These are phyloP conservation scores for Tetracentron sinense DNA, from an alignment of 164 flowering plant genomes.

Conservation along the genomic window DNA sequence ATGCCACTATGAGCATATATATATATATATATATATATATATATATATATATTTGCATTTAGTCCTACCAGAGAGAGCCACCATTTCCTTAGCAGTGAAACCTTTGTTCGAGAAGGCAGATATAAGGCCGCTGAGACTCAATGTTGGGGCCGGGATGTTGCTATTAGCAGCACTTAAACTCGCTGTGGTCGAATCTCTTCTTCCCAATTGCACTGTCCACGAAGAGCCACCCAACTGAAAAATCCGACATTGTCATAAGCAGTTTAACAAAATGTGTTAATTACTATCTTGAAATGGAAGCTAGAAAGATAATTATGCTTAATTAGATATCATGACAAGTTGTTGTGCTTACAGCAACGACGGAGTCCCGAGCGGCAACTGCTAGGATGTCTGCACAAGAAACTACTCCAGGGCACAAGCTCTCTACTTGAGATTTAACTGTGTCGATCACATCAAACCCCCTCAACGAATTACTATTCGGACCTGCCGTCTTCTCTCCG, in stretches of 20 bases:
- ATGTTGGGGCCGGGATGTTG: constrained; percentile 18
- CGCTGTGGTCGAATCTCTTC: constrained; percentile 27
- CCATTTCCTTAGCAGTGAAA: constrained; percentile 17
- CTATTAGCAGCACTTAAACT: constrained; percentile 7
- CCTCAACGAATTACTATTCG: constrained; percentile 26
- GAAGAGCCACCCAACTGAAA: constrained; percentile 23
- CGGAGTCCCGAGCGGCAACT: constrained; percentile 38
- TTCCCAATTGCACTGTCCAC: constrained; percentile 19
- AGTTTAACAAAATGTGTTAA: no score
- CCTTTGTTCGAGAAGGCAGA: constrained; percentile 19
- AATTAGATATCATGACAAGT: no score
- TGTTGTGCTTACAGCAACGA: constrained; percentile 30
- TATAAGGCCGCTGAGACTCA: constrained; percentile 19
- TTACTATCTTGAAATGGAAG: no score
- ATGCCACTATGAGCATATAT: no score
- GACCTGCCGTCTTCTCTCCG: no score
- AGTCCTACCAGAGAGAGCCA: constrained; percentile 31
- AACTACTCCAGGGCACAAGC: constrained; percentile 23
- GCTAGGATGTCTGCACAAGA: constrained; percentile 43
- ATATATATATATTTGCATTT: no score
- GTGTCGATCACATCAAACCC: constrained; percentile 30
- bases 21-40: no score
- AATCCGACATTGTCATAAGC: no score
- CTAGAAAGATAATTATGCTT: no score
- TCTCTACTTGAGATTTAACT: constrained; percentile 24